Conservation (phyloP, 1,139 yeast species). For the Candida sp. region DNA sequence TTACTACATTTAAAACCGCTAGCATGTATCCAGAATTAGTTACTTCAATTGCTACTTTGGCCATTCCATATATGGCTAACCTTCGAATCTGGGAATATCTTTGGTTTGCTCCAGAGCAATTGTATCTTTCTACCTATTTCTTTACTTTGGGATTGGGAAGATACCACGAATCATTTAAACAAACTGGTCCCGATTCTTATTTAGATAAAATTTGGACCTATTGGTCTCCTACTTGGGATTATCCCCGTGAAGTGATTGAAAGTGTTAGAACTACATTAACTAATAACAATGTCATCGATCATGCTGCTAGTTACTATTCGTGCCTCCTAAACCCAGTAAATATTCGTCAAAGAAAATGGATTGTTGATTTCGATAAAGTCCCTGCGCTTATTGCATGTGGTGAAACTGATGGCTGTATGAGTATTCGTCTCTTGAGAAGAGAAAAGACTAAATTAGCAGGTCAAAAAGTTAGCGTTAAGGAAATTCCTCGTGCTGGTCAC, state of each 20-base stretch:
- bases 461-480: constrained; percentile 22
- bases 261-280: constrained; percentile 24
- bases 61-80: constrained; percentile 36
- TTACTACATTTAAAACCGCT: constrained; percentile 34
- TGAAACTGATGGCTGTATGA: constrained; percentile 39
- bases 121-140: constrained; percentile 36
- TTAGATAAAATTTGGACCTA: constrained; percentile 33
- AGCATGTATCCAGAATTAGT: constrained; percentile 32
- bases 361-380: constrained; percentile 34
- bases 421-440: constrained; percentile 21
- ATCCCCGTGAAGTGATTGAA: constrained; percentile 21
- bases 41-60: constrained; percentile 33
- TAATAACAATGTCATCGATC: constrained; percentile 28
- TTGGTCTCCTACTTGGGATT: constrained; percentile 44
- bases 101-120: constrained; percentile 31
- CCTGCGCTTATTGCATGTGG: constrained; percentile 41
- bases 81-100: constrained; percentile 23
- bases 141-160: constrained; percentile 36
- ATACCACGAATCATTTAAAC: constrained; percentile 19
- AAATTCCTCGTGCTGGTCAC: constrained; percentile 33
- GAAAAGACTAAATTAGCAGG: constrained; percentile 20
- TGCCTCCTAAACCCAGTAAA: constrained; percentile 25
- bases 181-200: constrained; percentile 20
- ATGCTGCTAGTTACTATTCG: constrained; percentile 42
- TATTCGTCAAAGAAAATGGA: constrained; percentile 19